These are phyloP conservation scores for Rhizoctonia solani DNA, from an alignment of 1,284 basidiomycete genomes.

Conservation along the genomic window DNA sequence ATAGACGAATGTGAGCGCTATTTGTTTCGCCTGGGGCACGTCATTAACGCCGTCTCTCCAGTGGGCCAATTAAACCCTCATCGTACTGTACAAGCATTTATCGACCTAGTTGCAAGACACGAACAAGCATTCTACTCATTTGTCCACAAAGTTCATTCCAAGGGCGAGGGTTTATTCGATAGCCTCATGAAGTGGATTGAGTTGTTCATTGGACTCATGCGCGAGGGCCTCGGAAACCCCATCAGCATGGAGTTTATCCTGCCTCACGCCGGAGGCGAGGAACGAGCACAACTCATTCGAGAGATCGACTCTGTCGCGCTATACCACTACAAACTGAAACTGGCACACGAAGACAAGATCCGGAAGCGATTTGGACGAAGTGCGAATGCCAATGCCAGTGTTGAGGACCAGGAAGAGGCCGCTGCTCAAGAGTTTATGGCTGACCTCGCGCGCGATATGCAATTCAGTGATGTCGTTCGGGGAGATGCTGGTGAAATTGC, in stretches of 20 bases:
- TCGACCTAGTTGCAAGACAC: constrained; percentile 91
- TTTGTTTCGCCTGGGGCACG: background rate
- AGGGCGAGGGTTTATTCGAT: constrained; percentile 93
- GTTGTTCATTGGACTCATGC: constrained; percentile 87
- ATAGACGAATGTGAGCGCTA: constrained; percentile 74
- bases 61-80: constrained; percentile 85
- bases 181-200: constrained; percentile 97
- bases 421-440: constrained; percentile 74
- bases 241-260: constrained; percentile 86
- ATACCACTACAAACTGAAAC: constrained; percentile 91
- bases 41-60: constrained; percentile 43
- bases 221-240: constrained; percentile 79
- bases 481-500: constrained; percentile 80
- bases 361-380: constrained; percentile 72
- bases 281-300: constrained; percentile 72
- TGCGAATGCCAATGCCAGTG: constrained; percentile 47
- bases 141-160: constrained; percentile 98
- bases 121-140: constrained; percentile 96
- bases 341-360: constrained; percentile 87
- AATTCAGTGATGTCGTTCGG: constrained; percentile 74
- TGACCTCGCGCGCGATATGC: constrained; percentile 75
- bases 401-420: constrained; percentile 68
- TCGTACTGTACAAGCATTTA: constrained; percentile 89
- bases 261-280: constrained; percentile 70
- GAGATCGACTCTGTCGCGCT: constrained; percentile 86